Base-by-base conservation (phyloP, 2,329 filamentous ascomycete species). In the Penicillium olsonii region DNA sequence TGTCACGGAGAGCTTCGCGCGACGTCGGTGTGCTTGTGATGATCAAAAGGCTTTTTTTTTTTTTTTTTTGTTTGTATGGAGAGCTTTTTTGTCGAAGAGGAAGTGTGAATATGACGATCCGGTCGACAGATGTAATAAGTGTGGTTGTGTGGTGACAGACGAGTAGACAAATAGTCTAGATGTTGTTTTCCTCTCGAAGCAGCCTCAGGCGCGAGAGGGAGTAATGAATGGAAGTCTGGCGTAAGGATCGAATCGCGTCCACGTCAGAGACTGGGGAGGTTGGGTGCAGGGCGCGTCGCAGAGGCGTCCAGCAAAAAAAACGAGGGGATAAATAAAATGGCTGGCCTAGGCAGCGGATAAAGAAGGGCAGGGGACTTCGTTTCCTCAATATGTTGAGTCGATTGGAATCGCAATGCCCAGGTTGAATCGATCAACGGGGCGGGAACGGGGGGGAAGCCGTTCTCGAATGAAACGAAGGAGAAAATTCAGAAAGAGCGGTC, bases 271-370 rank as follows among this genome's bases (percentile, higher is more conserved):
- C 54, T 48, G 45, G 52, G 53, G 61, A 29, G 55, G 59, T 61
- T 62, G 63, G 60, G 57, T 55, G 47, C 59, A 59, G 58, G 61
- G 62, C 63, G 66, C 63, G 67, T 69, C 64, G 59, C 64, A 69
- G 66, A 67, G 57, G 63, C 65, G 65, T 64, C 54, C 61, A 54
- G 52, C 52, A 50, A 31, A n/a, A 31, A 46, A 54, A 60, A 56
- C 35, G 44, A 55, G 44, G 38, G 49, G 54, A 50, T 54, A 52
- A 58, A 66, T 55, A 60, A 62, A 37, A 61, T 52, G 67, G 68
- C 68, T 68, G 68, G 60, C 66, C 68, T 63, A 68, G 60, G 68
- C 68, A 71, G 68, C 68, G 65, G 54, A 47, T 48, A 54, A 54
- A 42, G 39, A 64, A 60, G 46, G 51, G 49, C 42, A 50, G 55